Base-by-base conservation (phyloP, 768 basidiomycete genomes). In the Neoboletus subvelutipes region DNA sequence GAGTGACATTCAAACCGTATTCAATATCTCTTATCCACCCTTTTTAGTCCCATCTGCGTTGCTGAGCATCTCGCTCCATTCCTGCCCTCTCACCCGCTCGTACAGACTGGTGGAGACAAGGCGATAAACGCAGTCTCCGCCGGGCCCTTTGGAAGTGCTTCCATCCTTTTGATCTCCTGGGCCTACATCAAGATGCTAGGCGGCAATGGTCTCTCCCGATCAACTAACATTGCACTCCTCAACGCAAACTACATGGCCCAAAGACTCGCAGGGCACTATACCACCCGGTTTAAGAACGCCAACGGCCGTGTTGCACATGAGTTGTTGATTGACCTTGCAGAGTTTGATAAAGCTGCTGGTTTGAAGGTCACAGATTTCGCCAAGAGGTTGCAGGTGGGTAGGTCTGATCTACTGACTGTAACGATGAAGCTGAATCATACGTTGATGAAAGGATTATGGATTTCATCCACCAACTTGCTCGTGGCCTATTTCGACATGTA, bases 101-200 rank as follows among this genome's bases (percentile, higher is more conserved):
- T 94, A 57, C 72, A 81, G 24, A 84, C 80, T 10, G 86, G 86
- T 37, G 85, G 87, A 12, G 70, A 77, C n/a, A 74, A 83, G 49
- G 85, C 88, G 2, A 98, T 99, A 59, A 78, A 87, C 31, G 91
- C 97, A 7, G 88, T 98, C 45, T 85, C 96, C 10, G 92, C 92
- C 0, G 94, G 90, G 2, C 97, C 94, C 0, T 98, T 86, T 69
- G 96, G 97, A 45, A 95, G 93, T 62, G 92, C 97, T 3, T 95
- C 93, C 8, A 94, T 99, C 66, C 86, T 92, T 46, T 80, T 95
- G 58, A 98, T 98, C 66, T 98, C 95, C 0, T 98, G 96, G 95
- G 96, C 97, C 13, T 99, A 97, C 73, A 92, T 97, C 81, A 96
- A 92, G 77, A 98, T 99, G 97, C 84, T 99, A n/a, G 97, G 97